Percentiles rank a stretch among this genome's conserved stretches.
Evolutionary conservation across 31 red algal species (phyloP).

Genomic region (Odonthalia washingtoniensis): DNA sequence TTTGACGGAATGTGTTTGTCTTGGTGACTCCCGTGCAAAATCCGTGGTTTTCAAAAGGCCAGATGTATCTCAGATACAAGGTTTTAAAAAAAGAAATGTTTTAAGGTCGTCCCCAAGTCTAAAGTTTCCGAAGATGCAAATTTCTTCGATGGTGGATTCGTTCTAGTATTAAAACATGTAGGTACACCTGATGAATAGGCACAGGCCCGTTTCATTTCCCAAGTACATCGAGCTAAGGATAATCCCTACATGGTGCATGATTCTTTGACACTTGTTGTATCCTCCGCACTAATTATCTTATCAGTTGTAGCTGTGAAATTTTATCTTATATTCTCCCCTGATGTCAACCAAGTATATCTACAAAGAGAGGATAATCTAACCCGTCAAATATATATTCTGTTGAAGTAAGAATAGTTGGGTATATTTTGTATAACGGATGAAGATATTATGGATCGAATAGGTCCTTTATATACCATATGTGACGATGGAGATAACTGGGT

Average conservation of each 20-base stretch:
- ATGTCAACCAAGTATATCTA: background rate
- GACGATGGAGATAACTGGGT: background rate
- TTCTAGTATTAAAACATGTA: too few relatives aligned
- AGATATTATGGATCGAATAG: background rate
- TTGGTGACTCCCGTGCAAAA: too few relatives aligned
- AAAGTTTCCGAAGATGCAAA: background rate
- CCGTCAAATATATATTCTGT: background rate
- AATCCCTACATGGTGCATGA: background rate
- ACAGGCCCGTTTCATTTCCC: background rate
- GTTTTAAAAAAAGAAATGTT: background rate
- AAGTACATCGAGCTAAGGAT: background rate
- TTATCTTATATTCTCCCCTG: background rate
- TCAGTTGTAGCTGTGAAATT: background rate
- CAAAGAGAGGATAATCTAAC: background rate
- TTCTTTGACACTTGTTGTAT: background rate
- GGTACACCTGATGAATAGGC: background rate
- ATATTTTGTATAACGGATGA: background rate
- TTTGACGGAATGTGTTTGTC: too few relatives aligned
- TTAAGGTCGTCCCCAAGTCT: background rate
- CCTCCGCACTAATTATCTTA: background rate
- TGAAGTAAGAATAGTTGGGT: background rate
- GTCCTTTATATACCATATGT: background rate
- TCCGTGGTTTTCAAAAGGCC: background rate
- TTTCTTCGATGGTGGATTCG: background rate
- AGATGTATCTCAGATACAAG: background rate